A percentile compares a stretch with the other conserved stretches of the same genome.
phyloP scores from a whole-genome alignment of 257 asterid species.

The Ligustrum vulgare region DNA sequence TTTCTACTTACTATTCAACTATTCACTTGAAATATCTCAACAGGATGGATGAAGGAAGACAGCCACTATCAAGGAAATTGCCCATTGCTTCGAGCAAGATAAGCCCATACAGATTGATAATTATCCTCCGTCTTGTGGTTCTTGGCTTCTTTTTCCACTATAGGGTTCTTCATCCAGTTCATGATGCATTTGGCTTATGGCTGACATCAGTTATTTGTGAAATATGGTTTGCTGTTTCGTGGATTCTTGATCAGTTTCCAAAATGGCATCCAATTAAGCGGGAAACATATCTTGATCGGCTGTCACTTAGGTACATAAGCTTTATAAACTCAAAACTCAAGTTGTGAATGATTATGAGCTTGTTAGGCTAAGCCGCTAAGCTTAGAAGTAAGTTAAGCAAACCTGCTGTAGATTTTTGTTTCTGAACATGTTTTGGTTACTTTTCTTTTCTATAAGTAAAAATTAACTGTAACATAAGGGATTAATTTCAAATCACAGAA shows the following conservation, averaged over 20 bases:
- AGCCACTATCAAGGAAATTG: constrained; percentile 84
- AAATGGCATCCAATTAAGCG: constrained; percentile 87
- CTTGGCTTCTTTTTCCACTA: constrained; percentile 86
- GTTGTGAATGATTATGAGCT: neutral
- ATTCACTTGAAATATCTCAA: constrained; percentile 21
- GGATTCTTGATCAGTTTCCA: constrained; percentile 96
- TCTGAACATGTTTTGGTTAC: neutral
- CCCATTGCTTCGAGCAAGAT: constrained; percentile 89
- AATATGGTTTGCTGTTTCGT: constrained; percentile 90
- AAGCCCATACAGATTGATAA: constrained; percentile 79
- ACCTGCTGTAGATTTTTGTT: neutral
- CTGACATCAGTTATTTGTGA: constrained; percentile 92
- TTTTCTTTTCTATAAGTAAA: neutral
- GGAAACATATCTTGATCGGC: constrained; percentile 92
- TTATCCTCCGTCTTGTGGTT: constrained; percentile 69
- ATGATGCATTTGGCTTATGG: constrained; percentile 82
- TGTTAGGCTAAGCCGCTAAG: neutral
- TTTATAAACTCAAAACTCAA: neutral
- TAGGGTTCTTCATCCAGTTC: constrained; percentile 82
- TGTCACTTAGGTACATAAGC: constrained; percentile 63
- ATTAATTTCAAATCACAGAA: too few relatives aligned
- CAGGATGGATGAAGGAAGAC: constrained; percentile 98
- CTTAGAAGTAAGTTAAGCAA: neutral
- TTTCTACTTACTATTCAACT: constrained; percentile 2
- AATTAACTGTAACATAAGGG: neutral